Percentiles rank a stretch among this genome's conserved stretches.
Evolutionary conservation across 176 grass and related monocot genomes (phyloP).

Genomic region (Pontederia crassipes): DNA sequence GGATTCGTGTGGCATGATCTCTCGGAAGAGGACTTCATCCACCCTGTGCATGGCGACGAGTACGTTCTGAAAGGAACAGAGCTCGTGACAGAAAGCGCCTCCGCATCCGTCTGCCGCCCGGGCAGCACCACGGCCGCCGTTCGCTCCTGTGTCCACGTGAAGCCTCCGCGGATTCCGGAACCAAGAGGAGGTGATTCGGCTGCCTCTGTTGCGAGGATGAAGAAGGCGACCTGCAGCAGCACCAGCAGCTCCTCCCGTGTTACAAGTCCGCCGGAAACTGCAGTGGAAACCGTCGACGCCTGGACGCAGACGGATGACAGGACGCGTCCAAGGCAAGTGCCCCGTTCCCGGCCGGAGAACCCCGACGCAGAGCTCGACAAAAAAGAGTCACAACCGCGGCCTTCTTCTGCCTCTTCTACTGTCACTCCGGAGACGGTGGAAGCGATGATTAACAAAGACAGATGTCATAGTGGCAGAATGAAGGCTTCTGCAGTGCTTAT

Average conservation of each 20-base stretch:
- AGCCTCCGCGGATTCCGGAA: slow-evolving; percentile 14
- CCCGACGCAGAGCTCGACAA: slow-evolving; percentile 29
- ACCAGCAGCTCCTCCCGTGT: slow-evolving; percentile 37
- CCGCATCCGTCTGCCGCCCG: neutral
- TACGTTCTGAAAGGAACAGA: slow-evolving; percentile 95
- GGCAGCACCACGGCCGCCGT: slow-evolving; percentile 28
- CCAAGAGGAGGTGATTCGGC: neutral
- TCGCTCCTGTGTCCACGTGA: slow-evolving; percentile 31
- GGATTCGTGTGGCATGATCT: slow-evolving; percentile 98
- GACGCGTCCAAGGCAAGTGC: neutral
- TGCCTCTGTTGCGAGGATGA: slow-evolving; percentile 10
- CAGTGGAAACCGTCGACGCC: slow-evolving; percentile 35
- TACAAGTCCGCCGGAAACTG: neutral
- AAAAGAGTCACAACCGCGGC: slow-evolving; percentile 51
- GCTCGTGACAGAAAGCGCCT: slow-evolving; percentile 23
- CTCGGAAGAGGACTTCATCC: slow-evolving; percentile 59
- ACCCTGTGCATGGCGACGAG: slow-evolving; percentile 65
- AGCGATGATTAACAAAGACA: slow-evolving; percentile 50
- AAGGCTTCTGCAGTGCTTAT: slow-evolving; percentile 64
- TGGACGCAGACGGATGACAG: slow-evolving; percentile 78
- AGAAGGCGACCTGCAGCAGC: slow-evolving; percentile 21
- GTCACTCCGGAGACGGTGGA: slow-evolving; percentile 66
- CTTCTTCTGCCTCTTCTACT: slow-evolving; percentile 29
- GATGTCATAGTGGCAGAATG: slow-evolving; percentile 22
- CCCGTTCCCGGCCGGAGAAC: neutral